A percentile compares a stretch with the other conserved stretches of the same genome.
These are phyloP conservation scores for Phytophthora kernoviae DNA, from an alignment of 352 stramenopile species.

Conservation along the genomic window DNA sequence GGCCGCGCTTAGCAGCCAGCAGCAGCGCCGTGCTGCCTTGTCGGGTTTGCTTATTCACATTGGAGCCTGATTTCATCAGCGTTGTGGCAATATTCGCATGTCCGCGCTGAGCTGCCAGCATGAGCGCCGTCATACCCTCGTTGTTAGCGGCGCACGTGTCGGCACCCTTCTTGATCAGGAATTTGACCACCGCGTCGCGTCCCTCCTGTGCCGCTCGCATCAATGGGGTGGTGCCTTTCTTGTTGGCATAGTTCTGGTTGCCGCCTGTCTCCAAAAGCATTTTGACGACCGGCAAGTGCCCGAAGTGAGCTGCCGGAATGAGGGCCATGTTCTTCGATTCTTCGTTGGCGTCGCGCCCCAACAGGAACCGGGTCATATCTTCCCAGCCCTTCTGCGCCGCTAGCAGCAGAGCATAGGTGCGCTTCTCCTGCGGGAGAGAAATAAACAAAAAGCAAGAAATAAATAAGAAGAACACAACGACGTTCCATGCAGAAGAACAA, in stretches of 20 bases:
- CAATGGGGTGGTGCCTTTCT: constrained; percentile 86
- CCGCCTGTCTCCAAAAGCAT: constrained; percentile 72
- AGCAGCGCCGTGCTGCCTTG: constrained; percentile 88
- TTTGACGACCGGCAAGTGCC: constrained; percentile 73
- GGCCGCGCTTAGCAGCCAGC: constrained; percentile 80
- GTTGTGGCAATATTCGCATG: constrained; percentile 83
- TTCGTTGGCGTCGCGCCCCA: constrained; percentile 69
- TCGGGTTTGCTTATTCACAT: constrained; percentile 89
- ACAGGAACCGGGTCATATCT: constrained; percentile 71
- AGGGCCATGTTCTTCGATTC: constrained; percentile 88
- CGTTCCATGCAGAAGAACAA: constrained; percentile 1
- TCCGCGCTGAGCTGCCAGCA: constrained; percentile 83
- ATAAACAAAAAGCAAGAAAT: constrained; percentile 7
- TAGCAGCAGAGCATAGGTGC: constrained; percentile 80
- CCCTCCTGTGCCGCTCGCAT: constrained; percentile 89
- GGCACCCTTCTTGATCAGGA: constrained; percentile 72
- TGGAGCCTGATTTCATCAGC: constrained; percentile 78
- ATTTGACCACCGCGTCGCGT: constrained; percentile 75
- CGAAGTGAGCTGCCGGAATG: constrained; percentile 85
- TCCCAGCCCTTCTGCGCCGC: constrained; percentile 82
- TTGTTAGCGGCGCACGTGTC: constrained; percentile 83
- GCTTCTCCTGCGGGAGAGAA: constrained; percentile 64
- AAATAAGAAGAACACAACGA: constrained; percentile 10
- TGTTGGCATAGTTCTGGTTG: constrained; percentile 86
- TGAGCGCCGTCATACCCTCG: constrained; percentile 89